phyloP scores from a whole-genome alignment of 768 basidiomycete species.

The Filobasidium wieringae region DNA sequence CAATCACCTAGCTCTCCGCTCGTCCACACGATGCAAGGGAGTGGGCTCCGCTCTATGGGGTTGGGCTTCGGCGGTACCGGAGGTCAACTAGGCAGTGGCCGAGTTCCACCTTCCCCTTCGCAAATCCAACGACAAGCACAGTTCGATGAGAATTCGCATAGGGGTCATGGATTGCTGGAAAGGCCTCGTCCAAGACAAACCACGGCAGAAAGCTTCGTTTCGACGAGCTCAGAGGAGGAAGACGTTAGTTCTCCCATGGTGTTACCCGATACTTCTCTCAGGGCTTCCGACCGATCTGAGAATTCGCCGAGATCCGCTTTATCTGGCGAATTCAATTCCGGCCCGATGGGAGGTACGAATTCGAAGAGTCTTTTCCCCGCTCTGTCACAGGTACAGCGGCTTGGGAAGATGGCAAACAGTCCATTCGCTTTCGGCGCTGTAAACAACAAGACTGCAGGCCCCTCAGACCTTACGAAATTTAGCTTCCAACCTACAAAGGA shows the following conservation, averaged over 20 bases:
- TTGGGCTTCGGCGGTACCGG: neutral
- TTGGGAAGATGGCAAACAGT: neutral
- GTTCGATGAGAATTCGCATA: neutral
- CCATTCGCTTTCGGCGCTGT: neutral
- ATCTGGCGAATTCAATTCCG: neutral
- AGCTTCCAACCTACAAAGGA: neutral
- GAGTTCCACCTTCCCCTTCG: neutral
- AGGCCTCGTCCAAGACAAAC: constrained; percentile 1
- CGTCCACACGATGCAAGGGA: neutral
- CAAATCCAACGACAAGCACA: neutral
- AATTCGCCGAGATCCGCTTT: constrained; percentile 6
- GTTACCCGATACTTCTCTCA: constrained; percentile 13
- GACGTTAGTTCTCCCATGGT: constrained; percentile 17
- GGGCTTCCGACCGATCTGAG: constrained; percentile 3
- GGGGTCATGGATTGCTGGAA: neutral
- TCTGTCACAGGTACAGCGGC: neutral
- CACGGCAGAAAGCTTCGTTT: constrained; percentile 14
- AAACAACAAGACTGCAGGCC: neutral
- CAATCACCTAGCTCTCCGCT: neutral
- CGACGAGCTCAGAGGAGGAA: constrained; percentile 16
- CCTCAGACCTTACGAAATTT: neutral
- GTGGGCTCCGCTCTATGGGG: neutral
- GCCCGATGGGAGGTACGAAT: neutral
- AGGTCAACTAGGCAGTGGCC: neutral
- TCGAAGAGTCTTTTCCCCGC: neutral